phyloP scores from a whole-genome alignment of 441 rosid genomes.

The Gossypium davidsonii region DNA sequence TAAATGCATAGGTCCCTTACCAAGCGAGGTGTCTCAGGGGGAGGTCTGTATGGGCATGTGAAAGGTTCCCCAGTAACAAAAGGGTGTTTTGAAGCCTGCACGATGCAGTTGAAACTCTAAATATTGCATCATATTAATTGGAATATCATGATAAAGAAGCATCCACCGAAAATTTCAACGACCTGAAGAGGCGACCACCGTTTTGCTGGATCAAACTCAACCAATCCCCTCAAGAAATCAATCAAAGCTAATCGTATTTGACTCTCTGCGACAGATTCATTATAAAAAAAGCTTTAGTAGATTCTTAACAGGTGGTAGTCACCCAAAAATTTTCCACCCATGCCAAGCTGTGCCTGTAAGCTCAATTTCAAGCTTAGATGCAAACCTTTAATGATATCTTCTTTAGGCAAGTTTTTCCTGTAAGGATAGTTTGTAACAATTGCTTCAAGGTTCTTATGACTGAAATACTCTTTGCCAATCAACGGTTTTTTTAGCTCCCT shows the following conservation, averaged over 20 bases:
- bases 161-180: conserved; percentile 21
- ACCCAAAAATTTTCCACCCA: not conserved
- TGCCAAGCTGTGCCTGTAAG: not conserved
- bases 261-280: conserved; percentile 52
- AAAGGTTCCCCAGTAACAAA: conserved; percentile 98
- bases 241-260: conserved; percentile 82
- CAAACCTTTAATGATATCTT: conserved; percentile 80
- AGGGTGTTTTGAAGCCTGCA: conserved; percentile 98
- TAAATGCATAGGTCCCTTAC: conserved; percentile 37
- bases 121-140: not conserved
- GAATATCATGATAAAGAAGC: conserved; percentile 9
- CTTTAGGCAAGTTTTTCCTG: conserved; percentile 66
- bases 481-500: conserved; percentile 86
- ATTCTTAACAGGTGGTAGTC: conserved; percentile 12
- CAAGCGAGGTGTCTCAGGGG: conserved; percentile 75
- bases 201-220: conserved; percentile 97
- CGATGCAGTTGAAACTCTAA: conserved; percentile 18
- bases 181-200: conserved; percentile 99
- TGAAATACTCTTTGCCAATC: conserved; percentile 94
- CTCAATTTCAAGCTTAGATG: conserved; percentile 10
- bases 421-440: conserved; percentile 85
- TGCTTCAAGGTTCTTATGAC: conserved; percentile 87
- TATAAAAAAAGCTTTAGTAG: conserved; percentile 12
- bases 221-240: conserved; percentile 97
- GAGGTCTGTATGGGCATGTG: conserved; percentile 83